A percentile compares a stretch with the other conserved stretches of the same genome.
Evolutionary conservation across 2,329 filamentous ascomycete species (phyloP).

Genomic region (Cryphonectria japonica): DNA sequence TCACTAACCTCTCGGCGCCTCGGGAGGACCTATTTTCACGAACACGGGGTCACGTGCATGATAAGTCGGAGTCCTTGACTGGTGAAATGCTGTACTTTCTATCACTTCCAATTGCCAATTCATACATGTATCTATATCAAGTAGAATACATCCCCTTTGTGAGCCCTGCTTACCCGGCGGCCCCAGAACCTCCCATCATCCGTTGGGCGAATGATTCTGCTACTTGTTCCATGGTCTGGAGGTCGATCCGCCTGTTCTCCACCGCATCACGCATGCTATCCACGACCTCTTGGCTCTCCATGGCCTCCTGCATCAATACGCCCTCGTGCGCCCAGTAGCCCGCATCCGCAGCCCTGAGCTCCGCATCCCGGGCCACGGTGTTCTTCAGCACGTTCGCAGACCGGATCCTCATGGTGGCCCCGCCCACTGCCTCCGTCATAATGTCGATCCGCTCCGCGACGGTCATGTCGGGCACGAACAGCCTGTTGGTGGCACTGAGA

Average conservation of each 20-base stretch:
- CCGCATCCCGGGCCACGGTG: conserved; percentile 73
- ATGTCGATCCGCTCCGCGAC: conserved; percentile 69
- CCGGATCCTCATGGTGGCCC: conserved; percentile 67
- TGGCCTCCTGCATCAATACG: conserved; percentile 70
- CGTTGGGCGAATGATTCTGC: conserved; percentile 62
- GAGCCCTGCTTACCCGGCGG: not conserved
- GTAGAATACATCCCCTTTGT: not conserved
- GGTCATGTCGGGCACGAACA: conserved; percentile 66
- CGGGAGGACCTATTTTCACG: not conserved
- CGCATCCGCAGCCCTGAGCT: conserved; percentile 66
- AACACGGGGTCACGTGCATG: not conserved
- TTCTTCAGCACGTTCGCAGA: conserved; percentile 80
- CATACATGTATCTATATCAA: not conserved
- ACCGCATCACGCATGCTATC: conserved; percentile 72
- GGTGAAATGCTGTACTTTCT: not conserved
- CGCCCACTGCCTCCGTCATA: conserved; percentile 59
- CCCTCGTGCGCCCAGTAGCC: conserved; percentile 84
- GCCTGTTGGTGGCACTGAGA: conserved; percentile 77
- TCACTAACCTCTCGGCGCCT: not conserved
- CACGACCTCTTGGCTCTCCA: conserved; percentile 78
- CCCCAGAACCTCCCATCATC: conserved; percentile 17
- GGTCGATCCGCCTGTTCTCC: conserved; percentile 61
- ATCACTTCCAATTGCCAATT: not conserved
- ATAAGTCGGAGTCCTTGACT: not conserved
- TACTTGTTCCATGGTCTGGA: conserved; percentile 62